A percentile compares a stretch with the other conserved stretches of the same genome.
Conservation (phyloP, 495 filamentous ascomycete genomes). For the Penicillium riverlandense region DNA sequence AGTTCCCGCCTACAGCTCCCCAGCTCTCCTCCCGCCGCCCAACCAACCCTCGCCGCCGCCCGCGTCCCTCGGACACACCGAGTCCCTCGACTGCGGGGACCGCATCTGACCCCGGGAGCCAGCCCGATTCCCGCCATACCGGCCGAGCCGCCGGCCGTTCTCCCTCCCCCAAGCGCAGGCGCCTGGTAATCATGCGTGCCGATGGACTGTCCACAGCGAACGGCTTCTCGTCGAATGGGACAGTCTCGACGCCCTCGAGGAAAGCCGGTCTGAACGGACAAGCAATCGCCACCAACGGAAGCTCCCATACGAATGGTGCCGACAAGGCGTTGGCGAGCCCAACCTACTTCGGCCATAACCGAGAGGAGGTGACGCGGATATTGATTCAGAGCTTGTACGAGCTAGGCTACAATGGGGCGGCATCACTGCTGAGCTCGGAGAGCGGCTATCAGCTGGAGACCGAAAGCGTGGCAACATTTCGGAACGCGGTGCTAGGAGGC, state of each 20-base stretch:
- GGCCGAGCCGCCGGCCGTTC: constrained; percentile 30
- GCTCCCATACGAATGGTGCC: constrained; percentile 41
- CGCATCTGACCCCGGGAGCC: constrained; percentile 21
- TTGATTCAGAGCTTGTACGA: constrained; percentile 86
- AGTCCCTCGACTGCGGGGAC: constrained; percentile 13
- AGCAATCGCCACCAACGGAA: constrained; percentile 6
- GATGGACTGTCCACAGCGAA: constrained; percentile 44
- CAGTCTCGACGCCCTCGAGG: constrained; percentile 25
- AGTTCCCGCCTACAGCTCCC: constrained; percentile 2
- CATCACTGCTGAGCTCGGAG: constrained; percentile 64
- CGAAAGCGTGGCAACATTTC: constrained; percentile 74
- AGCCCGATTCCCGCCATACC: constrained; percentile 14
- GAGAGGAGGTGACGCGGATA: constrained; percentile 89
- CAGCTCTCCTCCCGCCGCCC: constrained; percentile 2
- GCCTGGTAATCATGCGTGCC: constrained; percentile 55
- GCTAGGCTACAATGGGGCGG: constrained; percentile 75
- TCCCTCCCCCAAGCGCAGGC: constrained; percentile 53
- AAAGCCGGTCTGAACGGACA: constrained; percentile 49
- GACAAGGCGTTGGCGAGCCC: constrained; percentile 27
- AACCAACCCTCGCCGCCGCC: constrained; percentile 13
- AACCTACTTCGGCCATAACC: constrained; percentile 72
- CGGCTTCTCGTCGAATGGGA: constrained; percentile 43
- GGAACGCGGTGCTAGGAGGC: constrained; percentile 72
- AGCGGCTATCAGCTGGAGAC: constrained; percentile 89
- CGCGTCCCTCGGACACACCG: constrained; percentile 24